Evolutionary conservation across 768 basidiomycete species (phyloP).

Genomic region (Naganishia antarctica): DNA sequence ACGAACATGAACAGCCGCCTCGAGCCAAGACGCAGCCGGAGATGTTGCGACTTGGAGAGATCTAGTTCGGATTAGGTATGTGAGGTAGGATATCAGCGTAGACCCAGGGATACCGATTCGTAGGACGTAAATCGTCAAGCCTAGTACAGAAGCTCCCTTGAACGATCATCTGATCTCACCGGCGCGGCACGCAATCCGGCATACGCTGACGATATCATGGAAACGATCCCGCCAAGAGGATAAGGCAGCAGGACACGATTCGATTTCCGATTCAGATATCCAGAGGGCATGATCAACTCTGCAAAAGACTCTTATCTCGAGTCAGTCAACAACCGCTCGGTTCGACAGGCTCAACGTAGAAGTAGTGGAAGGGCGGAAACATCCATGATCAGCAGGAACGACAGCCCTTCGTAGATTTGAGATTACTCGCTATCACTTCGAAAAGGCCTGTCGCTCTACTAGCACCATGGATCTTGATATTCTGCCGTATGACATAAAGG

Average conservation of each 20-base stretch:
- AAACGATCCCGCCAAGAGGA: not conserved
- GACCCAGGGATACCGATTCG: too few relatives aligned
- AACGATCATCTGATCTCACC: too few relatives aligned
- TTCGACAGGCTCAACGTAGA: too few relatives aligned
- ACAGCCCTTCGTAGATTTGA: not conserved
- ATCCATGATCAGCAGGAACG: not conserved
- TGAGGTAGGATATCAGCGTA: too few relatives aligned
- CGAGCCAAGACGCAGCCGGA: not conserved
- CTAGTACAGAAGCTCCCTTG: too few relatives aligned
- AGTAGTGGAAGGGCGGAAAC: too few relatives aligned
- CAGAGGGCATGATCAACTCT: not conserved
- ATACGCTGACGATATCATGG: not conserved
- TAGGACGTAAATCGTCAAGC: too few relatives aligned
- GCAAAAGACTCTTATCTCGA: not conserved
- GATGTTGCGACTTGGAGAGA: not conserved
- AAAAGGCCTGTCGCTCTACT: too few relatives aligned
- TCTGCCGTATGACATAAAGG: slow-evolving; percentile 16
- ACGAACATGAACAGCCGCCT: not conserved
- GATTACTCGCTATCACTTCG: not conserved
- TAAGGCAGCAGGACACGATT: not conserved
- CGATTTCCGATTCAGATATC: not conserved
- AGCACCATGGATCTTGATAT: slow-evolving; percentile 17
- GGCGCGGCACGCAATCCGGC: too few relatives aligned
- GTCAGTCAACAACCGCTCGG: too few relatives aligned
- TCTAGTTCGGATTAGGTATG: not conserved